phyloP scores from a whole-genome alignment of 2,329 filamentous ascomycete species.

The Aschersonia sp. region DNA sequence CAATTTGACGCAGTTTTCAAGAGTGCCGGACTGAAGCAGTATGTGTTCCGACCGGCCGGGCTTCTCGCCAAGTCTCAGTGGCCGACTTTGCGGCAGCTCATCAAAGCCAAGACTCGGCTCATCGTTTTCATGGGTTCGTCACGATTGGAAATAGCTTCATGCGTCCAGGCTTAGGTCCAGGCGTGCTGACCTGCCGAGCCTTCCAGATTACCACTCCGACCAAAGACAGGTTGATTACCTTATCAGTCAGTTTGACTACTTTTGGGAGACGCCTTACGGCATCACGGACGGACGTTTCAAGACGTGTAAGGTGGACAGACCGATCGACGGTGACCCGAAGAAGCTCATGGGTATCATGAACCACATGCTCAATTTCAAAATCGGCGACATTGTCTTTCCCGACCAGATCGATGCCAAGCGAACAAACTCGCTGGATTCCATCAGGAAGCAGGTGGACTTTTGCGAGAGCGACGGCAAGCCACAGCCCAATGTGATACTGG shows the following conservation, averaged over 20 bases:
- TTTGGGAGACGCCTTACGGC: slow-evolving; percentile 63
- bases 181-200: neutral
- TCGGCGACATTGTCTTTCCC: slow-evolving; percentile 20
- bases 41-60: slow-evolving; percentile 38
- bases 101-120: slow-evolving; percentile 46
- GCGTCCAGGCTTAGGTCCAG: too few relatives aligned
- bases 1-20: slow-evolving; percentile 41
- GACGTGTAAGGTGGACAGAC: slow-evolving; percentile 52
- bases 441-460: slow-evolving; percentile 13
- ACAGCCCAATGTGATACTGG: slow-evolving; percentile 19
- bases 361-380: slow-evolving; percentile 18
- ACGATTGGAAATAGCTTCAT: neutral
- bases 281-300: slow-evolving; percentile 44
- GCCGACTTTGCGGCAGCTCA: slow-evolving; percentile 58
- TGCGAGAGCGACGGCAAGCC: slow-evolving; percentile 11
- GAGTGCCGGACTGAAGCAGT: slow-evolving; percentile 37
- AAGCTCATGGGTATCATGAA: slow-evolving; percentile 30
- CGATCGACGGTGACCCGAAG: slow-evolving; percentile 23
- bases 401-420: slow-evolving; percentile 12
- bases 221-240: slow-evolving; percentile 42
- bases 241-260: slow-evolving; percentile 46
- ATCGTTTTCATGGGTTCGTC: slow-evolving; percentile 54
- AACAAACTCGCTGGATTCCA: slow-evolving; percentile 21
- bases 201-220: slow-evolving; percentile 43
- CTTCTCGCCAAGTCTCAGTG: slow-evolving; percentile 33